Base-by-base conservation (phyloP, 148 eudicot species). In the Salicornia ramosissima region DNA sequence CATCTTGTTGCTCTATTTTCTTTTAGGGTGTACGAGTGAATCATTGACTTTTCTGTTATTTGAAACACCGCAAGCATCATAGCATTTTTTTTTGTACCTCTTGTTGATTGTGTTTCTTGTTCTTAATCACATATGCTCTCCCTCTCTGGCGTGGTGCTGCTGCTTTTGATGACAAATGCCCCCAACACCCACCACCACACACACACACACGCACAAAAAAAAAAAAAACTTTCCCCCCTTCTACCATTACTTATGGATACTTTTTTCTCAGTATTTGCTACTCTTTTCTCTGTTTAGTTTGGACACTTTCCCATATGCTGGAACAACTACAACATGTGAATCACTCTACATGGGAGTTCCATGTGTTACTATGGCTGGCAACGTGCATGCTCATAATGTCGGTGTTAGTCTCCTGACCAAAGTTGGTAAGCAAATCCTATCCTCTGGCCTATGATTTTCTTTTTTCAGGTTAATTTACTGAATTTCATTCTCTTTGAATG, bases 281-380 rank as follows among this genome's bases (percentile, higher is more conserved):
- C 40, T 81, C 26, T 51, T 49, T 61, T 69, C 61, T 57, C 67
- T 43, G 24, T 83, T 75, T 78, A 94, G 99, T 83, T 81, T 94
- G 96, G 99, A 94, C 80, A 94, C 99, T 45, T 94, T 94, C 73
- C 99, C 99, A 9, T 94, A 94, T 78, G 96, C 99, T 26, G 99
- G 99, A 68, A 94, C 99, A 42, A 94, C 99, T 26, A 94, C 99
- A 30, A 94, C 99, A 15, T 94, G 99, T 70, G 99, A 94, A 71
- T 94, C 99, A 49, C 77, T 94, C 50, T 94, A 86, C 78, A 94
- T 94, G 99, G 99, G 99, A 64, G 99, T 94, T 66, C 99, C 99
- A 0, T 94, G 99, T 74, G 83, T 94, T 75, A 91, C 97, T 2
- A 85, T 94, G 97, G 89, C 85, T 72, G 99, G 99, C 69, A 77